phyloP scores from a whole-genome alignment of 257 asterid genomes.

The Rubia yunnanensis region DNA sequence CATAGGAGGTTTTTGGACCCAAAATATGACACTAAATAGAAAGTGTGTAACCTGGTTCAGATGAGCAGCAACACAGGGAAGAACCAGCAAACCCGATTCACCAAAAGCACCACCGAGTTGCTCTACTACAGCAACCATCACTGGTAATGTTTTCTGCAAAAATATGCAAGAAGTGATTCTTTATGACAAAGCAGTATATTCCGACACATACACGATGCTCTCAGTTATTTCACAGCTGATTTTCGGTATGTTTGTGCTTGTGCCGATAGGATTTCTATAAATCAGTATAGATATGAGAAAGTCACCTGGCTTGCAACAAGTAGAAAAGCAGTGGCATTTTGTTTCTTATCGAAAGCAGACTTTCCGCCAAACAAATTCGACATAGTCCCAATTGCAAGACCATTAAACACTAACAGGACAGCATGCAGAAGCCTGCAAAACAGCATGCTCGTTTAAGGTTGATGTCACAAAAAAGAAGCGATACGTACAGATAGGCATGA shows the following conservation, averaged over 20 bases:
- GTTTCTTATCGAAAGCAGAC: slow-evolving; percentile 62
- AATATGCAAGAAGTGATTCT: not conserved
- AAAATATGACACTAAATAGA: not conserved
- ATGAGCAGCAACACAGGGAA: slow-evolving; percentile 96
- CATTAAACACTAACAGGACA: slow-evolving; percentile 53
- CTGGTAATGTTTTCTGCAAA: slow-evolving; percentile 86
- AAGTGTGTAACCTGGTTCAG: slow-evolving; percentile 58
- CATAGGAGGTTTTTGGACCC: not conserved
- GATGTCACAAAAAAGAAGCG: too few species aligned
- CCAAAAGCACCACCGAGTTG: slow-evolving; percentile 92
- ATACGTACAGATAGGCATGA: not conserved
- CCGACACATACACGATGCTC: not conserved
- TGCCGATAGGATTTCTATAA: not conserved
- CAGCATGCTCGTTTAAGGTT: slow-evolving; percentile 10
- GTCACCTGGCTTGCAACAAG: slow-evolving; percentile 90
- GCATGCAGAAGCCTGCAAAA: slow-evolving; percentile 68
- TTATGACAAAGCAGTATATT: not conserved
- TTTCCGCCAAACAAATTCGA: slow-evolving; percentile 43
- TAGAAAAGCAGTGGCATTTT: slow-evolving; percentile 63
- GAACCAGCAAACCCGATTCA: slow-evolving; percentile 81
- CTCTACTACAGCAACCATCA: slow-evolving; percentile 95
- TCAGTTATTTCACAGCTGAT: not conserved
- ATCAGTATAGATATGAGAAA: not conserved
- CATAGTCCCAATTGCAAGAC: slow-evolving; percentile 38
- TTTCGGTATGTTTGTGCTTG: not conserved